Conservation (phyloP, 2,329 filamentous ascomycete species). For the Colletotrichum sp. region DNA sequence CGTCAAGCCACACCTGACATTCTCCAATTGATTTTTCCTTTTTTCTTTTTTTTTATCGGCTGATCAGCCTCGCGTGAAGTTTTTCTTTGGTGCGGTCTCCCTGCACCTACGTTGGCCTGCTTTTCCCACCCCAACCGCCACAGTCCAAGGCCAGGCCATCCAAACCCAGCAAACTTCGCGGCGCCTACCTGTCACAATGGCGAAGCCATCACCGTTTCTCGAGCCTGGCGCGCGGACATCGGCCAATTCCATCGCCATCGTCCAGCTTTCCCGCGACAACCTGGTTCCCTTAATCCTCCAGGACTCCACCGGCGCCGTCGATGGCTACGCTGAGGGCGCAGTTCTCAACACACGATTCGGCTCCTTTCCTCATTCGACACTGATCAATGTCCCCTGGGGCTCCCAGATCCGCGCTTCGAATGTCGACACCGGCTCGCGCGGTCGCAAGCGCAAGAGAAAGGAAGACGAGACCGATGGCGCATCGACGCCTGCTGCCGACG, state of each 20-base stretch:
- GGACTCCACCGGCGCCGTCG: constrained; percentile 64
- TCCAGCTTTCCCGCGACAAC: constrained; percentile 88
- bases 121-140: not conserved
- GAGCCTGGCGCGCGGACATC: constrained; percentile 68
- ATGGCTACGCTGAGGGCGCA: constrained; percentile 77
- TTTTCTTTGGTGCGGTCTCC: not conserved
- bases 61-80: constrained; percentile 7
- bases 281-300: constrained; percentile 77
- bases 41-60: not conserved
- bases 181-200: constrained; percentile 31
- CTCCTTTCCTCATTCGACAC: constrained; percentile 81
- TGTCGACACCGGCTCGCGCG: constrained; percentile 90
- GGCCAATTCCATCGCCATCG: constrained; percentile 74
- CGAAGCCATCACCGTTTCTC: constrained; percentile 76
- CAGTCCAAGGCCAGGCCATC: not conserved
- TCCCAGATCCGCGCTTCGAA: constrained; percentile 88
- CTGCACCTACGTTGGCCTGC: not conserved
- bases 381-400: constrained; percentile 85
- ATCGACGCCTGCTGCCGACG: constrained; percentile 32
- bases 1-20: constrained; percentile 7
- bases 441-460: constrained; percentile 67
- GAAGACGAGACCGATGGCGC: constrained; percentile 39
- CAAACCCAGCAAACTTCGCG: not conserved
- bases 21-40: not conserved
- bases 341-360: constrained; percentile 94